Evolutionary conservation across 257 asterid species (phyloP), one percentile per base, ranked within the genome.

Genomic region (Solanum gandarillasii): DNA sequence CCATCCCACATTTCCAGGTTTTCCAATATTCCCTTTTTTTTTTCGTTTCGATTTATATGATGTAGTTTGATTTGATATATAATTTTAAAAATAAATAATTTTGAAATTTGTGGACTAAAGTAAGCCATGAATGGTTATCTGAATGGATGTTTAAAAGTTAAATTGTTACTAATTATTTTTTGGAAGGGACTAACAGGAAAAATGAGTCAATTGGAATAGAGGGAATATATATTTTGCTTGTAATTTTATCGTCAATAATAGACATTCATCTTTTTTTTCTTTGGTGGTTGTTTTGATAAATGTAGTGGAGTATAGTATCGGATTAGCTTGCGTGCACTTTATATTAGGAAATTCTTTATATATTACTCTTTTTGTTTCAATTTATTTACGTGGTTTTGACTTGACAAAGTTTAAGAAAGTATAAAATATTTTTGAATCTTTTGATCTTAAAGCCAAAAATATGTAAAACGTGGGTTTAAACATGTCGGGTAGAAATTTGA

Each of bases 41-140:
- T 55, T 2, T 1, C 0, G 10, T 18, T 55, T 6, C 1, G 0
- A 55, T 55, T 18, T 55, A 18, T 55, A 0, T 55, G 0, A 18
- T 0, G 4, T 18, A 55, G 0, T 55, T 18, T 55, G 10, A 55
- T 55, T 55, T 18, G n/a, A 55, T 1, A 55, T 16, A 7, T 55
- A 18, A 18, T 52, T 52, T 52, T 18, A 55, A 0, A 55, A 52
- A 52, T 16, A 18, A 52, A 52, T 52, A 6, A 52, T 55, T 55
- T 18, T 55, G 65, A 18, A 55, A 55, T 55, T 55, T 55, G 10
- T 18, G 65, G 4, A 55, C 65, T 55, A 55, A 55, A 55, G 21
- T 55, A 55, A 55, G 65, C 2, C 0, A 1, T 55, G 10, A 0
- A 55, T 0, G 10, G 4, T 55, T 55, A 18, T 55, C 3, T 2